Evolutionary conservation across 2,329 filamentous ascomycete species (phyloP).

Genomic region (Cadophora sp.): DNA sequence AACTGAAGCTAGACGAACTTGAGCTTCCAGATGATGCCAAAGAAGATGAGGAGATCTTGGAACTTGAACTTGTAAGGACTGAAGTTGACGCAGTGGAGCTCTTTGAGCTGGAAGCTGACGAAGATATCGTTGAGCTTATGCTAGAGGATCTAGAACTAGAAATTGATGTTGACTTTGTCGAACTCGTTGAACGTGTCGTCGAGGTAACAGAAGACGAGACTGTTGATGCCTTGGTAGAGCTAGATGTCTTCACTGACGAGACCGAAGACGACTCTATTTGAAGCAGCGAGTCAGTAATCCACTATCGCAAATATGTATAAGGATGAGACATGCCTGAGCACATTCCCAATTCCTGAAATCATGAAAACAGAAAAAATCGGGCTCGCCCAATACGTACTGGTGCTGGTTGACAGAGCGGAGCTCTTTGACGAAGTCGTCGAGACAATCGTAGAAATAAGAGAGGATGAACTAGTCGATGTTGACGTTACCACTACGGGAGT

Average conservation of each 20-base stretch:
- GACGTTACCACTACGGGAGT: neutral
- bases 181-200: neutral
- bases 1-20: neutral
- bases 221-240: neutral
- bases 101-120: neutral
- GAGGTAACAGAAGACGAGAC: neutral
- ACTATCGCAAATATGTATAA: no score
- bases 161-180: neutral
- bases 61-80: neutral
- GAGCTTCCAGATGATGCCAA: neutral
- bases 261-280: neutral
- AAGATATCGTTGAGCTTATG: neutral
- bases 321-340: no score
- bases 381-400: neutral
- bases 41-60: neutral
- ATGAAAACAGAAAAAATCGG: no score
- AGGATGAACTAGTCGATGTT: neutral
- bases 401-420: neutral
- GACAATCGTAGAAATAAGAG: neutral
- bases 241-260: neutral
- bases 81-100: constrained; percentile 4
- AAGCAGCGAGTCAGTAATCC: no score
- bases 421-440: constrained; percentile 10
- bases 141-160: neutral
- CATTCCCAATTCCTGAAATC: no score